These are phyloP conservation scores for Sporothrix luriei DNA, from an alignment of 2,329 filamentous ascomycete genomes.

Conservation along the genomic window DNA sequence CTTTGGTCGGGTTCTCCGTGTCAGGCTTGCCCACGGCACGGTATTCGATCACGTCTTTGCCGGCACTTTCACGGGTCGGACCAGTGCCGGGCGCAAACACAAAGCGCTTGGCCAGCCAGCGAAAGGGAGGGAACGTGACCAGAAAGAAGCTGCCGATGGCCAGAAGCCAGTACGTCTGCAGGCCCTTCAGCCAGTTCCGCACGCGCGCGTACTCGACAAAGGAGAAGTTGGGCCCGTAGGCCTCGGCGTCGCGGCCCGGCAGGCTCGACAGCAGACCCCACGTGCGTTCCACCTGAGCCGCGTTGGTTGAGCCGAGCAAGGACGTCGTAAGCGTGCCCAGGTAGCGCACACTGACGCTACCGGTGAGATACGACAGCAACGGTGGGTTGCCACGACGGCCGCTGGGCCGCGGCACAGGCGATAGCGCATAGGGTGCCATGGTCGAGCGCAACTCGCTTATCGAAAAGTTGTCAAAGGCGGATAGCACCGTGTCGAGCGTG, in stretches of 20 bases:
- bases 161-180: slow-evolving; percentile 55
- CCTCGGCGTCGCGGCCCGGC: slow-evolving; percentile 49
- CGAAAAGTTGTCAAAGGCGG: slow-evolving; percentile 56
- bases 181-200: slow-evolving; percentile 53
- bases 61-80: slow-evolving; percentile 54
- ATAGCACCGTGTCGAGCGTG: slow-evolving; percentile 68
- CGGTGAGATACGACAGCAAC: slow-evolving; percentile 53
- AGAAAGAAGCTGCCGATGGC: slow-evolving; percentile 50
- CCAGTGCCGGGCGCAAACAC: slow-evolving; percentile 61
- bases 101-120: slow-evolving; percentile 49
- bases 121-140: slow-evolving; percentile 49
- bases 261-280: slow-evolving; percentile 62
- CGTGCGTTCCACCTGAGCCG: slow-evolving; percentile 59
- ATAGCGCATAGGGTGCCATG: slow-evolving; percentile 57
- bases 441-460: slow-evolving; percentile 52
- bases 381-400: slow-evolving; percentile 42
- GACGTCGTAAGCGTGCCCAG: slow-evolving; percentile 61
- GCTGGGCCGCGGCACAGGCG: slow-evolving; percentile 55
- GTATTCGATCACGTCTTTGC: slow-evolving; percentile 64
- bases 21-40: slow-evolving; percentile 67
- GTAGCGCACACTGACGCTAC: slow-evolving; percentile 52
- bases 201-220: slow-evolving; percentile 59
- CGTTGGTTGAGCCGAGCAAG: slow-evolving; percentile 53
- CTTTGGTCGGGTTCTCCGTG: slow-evolving; percentile 44
- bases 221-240: slow-evolving; percentile 64